These are phyloP conservation scores for Saturnispora galanensis DNA, from an alignment of 805 yeast species.

Conservation along the genomic window DNA sequence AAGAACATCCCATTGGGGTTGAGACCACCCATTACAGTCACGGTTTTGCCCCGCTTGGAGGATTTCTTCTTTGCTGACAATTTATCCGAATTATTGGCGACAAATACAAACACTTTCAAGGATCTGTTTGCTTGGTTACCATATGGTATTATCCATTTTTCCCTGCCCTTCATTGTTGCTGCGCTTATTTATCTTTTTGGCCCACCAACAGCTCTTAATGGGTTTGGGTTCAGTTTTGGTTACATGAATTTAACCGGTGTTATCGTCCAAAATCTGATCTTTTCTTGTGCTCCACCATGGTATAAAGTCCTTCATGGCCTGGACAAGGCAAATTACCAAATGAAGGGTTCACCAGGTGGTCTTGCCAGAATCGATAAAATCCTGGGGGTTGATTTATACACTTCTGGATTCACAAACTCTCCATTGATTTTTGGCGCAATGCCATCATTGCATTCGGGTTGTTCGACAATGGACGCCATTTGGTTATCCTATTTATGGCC, in stretches of 20 bases:
- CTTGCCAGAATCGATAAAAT: constrained; percentile 75
- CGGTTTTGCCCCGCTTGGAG: constrained; percentile 87
- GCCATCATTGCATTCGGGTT: constrained; percentile 83
- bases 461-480: constrained; percentile 87
- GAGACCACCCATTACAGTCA: constrained; percentile 82
- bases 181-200: constrained; percentile 72
- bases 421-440: constrained; percentile 84
- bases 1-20: constrained; percentile 60
- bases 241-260: constrained; percentile 89
- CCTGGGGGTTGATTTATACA: constrained; percentile 72
- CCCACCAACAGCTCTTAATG: constrained; percentile 78
- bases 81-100: constrained; percentile 73
- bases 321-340: constrained; percentile 80
- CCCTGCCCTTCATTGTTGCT: constrained; percentile 85
- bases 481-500: constrained; percentile 84
- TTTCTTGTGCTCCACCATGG: constrained; percentile 98
- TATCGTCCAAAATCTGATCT: constrained; percentile 55
- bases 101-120: constrained; percentile 51
- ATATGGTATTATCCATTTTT: constrained; percentile 83
- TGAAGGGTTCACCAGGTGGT: constrained; percentile 96
- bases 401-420: constrained; percentile 71
- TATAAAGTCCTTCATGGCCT: constrained; percentile 77
- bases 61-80: constrained; percentile 91
- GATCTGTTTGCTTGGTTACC: constrained; percentile 93
- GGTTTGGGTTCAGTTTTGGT: constrained; percentile 90